A percentile compares a stretch with the other conserved stretches of the same genome.
phyloP scores from a whole-genome alignment of 2,329 filamentous ascomycete genomes.

The Botryotinia calthae region DNA sequence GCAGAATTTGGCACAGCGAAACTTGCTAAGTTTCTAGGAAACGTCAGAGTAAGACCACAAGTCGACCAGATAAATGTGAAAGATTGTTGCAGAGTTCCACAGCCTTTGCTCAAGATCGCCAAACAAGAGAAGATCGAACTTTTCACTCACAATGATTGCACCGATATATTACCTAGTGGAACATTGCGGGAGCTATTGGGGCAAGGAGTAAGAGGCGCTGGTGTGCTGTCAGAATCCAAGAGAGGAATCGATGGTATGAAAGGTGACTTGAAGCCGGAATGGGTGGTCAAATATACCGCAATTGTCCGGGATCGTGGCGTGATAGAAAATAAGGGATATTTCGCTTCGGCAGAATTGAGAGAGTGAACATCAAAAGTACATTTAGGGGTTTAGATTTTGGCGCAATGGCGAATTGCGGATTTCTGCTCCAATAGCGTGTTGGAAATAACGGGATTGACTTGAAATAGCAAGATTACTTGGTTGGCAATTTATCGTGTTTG shows the following conservation, averaged over 20 bases:
- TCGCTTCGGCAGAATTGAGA: conserved; percentile 75
- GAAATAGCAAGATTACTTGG: not conserved
- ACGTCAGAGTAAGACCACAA: conserved; percentile 68
- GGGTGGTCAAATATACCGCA: conserved; percentile 97
- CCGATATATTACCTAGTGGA: conserved; percentile 81
- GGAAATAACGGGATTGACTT: not conserved
- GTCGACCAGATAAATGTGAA: conserved; percentile 96
- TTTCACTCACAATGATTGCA: conserved; percentile 91
- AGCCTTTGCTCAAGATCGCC: conserved; percentile 79
- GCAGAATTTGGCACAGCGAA: conserved; percentile 89
- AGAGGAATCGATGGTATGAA: conserved; percentile 55
- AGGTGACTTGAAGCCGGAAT: conserved; percentile 81
- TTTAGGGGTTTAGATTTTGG: not conserved
- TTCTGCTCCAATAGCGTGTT: not conserved
- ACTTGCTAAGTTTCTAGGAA: conserved; percentile 70
- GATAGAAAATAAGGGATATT: conserved; percentile 98
- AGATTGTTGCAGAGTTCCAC: conserved; percentile 94
- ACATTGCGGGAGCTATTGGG: conserved; percentile 83
- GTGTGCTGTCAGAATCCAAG: conserved; percentile 60
- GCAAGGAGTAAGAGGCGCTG: conserved; percentile 67
- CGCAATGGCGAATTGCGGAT: not conserved
- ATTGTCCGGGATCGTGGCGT: conserved; percentile 92
- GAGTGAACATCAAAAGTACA: conserved; percentile 35
- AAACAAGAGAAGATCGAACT: conserved; percentile 80
- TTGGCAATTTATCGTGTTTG: not conserved